These are phyloP conservation scores for Cladophialophora bantiana DNA, from an alignment of 2,329 filamentous ascomycete species.

Conservation along the genomic window DNA sequence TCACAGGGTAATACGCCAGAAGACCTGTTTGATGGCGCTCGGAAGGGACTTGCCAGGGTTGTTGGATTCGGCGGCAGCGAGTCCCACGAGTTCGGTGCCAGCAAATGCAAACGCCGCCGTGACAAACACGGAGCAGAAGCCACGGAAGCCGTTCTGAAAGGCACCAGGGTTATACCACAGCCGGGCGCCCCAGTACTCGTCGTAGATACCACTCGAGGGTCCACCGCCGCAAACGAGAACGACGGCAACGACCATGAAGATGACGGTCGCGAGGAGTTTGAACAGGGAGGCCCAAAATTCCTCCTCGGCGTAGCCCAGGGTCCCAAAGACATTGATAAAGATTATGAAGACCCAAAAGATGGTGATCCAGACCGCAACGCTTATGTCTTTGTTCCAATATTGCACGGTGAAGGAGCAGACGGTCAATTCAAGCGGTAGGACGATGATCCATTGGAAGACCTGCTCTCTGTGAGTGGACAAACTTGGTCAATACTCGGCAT, in stretches of 20 bases:
- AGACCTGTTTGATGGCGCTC: slow-evolving; percentile 57
- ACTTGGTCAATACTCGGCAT: neutral
- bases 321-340: slow-evolving; percentile 79
- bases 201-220: slow-evolving; percentile 46
- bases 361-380: slow-evolving; percentile 64
- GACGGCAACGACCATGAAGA: slow-evolving; percentile 38
- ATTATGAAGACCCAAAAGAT: slow-evolving; percentile 77
- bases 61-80: slow-evolving; percentile 60
- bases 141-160: slow-evolving; percentile 53
- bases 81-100: slow-evolving; percentile 61
- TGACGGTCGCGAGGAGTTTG: slow-evolving; percentile 65
- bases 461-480: slow-evolving; percentile 8
- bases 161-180: slow-evolving; percentile 48
- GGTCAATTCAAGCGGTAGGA: slow-evolving; percentile 82
- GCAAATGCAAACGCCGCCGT: slow-evolving; percentile 65
- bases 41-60: slow-evolving; percentile 59
- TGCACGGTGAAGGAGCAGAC: slow-evolving; percentile 78
- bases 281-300: slow-evolving; percentile 82
- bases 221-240: slow-evolving; percentile 47
- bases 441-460: slow-evolving; percentile 62
- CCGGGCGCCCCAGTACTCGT: slow-evolving; percentile 45
- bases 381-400: slow-evolving; percentile 65
- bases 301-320: slow-evolving; percentile 83
- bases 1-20: slow-evolving; percentile 57
- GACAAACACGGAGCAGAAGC: slow-evolving; percentile 64